Conservation (phyloP, 2,329 filamentous ascomycete genomes). For the Diatrype stigma region DNA sequence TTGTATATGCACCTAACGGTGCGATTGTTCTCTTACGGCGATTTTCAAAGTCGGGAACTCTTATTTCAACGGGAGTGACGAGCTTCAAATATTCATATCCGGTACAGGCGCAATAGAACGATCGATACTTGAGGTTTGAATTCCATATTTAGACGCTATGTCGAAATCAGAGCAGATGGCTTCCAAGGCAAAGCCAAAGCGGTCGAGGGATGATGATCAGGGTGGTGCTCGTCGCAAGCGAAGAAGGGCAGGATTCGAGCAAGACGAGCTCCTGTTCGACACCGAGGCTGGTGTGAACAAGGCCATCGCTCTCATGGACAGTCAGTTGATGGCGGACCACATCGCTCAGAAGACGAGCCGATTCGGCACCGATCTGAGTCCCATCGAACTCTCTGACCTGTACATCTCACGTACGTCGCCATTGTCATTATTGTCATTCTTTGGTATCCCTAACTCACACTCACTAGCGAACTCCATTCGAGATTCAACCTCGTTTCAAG, state of each 20-base stretch:
- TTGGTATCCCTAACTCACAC: conserved; percentile 1
- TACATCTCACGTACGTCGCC: conserved; percentile 64
- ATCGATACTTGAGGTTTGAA: too few species aligned
- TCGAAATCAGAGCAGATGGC: conserved; percentile 15
- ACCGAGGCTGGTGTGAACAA: conserved; percentile 73
- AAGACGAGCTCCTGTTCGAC: conserved; percentile 56
- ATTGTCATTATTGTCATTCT: conserved; percentile 7
- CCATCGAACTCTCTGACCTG: conserved; percentile 79
- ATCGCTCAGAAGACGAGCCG: conserved; percentile 73
- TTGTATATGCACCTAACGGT: neutral
- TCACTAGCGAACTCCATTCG: conserved; percentile 64
- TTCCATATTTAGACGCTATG: conserved; percentile 3
- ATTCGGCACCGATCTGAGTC: conserved; percentile 76
- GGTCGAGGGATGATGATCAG: conserved; percentile 49
- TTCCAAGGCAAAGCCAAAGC: conserved; percentile 36
- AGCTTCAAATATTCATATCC: too few species aligned
- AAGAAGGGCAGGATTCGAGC: conserved; percentile 51
- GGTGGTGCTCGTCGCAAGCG: conserved; percentile 42
- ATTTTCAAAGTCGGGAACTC: neutral
- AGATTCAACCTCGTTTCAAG: conserved; percentile 73
- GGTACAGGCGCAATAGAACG: too few species aligned
- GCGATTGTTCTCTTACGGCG: neutral
- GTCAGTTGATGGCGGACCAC: conserved; percentile 77
- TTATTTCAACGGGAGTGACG: too few species aligned
- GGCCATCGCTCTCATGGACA: conserved; percentile 78